phyloP scores from a whole-genome alignment of 2,329 filamentous ascomycete species.

The Aspergillus unguis region DNA sequence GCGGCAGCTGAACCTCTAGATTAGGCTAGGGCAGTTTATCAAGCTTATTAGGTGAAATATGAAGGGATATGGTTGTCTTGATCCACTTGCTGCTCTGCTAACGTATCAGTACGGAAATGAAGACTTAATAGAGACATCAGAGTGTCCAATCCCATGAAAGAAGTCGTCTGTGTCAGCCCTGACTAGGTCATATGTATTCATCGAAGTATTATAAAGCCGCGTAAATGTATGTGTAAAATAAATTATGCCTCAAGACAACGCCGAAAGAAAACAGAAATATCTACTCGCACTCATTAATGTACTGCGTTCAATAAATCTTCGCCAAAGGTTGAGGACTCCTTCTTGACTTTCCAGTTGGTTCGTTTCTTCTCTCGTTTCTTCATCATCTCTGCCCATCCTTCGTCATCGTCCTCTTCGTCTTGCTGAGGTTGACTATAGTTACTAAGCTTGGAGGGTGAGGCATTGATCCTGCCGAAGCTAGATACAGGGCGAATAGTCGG shows the following conservation, averaged over 20 bases:
- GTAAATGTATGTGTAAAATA: conserved; percentile 7
- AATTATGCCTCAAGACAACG: conserved; percentile 5
- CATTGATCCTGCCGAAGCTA: conserved; percentile 18
- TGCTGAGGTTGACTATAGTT: conserved; percentile 18
- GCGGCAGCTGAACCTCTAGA: not conserved
- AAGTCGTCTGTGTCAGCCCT: not conserved
- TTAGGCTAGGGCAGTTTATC: no score
- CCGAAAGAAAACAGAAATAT: conserved; percentile 7
- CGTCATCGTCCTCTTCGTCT: conserved; percentile 49
- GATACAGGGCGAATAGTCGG: conserved; percentile 31
- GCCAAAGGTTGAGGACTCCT: conserved; percentile 33
- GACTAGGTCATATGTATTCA: not conserved
- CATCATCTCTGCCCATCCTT: conserved; percentile 52
- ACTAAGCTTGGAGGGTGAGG: conserved; percentile 16
- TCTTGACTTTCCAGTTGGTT: conserved; percentile 46
- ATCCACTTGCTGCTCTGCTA: no score
- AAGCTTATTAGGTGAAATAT: not conserved
- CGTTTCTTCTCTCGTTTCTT: conserved; percentile 50
- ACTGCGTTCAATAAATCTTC: conserved; percentile 40
- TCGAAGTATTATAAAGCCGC: conserved; percentile 9
- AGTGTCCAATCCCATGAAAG: no score
- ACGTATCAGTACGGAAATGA: no score
- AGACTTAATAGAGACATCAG: no score
- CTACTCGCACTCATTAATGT: conserved; percentile 25
- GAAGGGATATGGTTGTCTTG: not conserved